A percentile compares a stretch with the other conserved stretches of the same genome.
These are phyloP conservation scores for Paratinospora sagittata DNA, from an alignment of 164 flowering plant genomes.

Conservation along the genomic window DNA sequence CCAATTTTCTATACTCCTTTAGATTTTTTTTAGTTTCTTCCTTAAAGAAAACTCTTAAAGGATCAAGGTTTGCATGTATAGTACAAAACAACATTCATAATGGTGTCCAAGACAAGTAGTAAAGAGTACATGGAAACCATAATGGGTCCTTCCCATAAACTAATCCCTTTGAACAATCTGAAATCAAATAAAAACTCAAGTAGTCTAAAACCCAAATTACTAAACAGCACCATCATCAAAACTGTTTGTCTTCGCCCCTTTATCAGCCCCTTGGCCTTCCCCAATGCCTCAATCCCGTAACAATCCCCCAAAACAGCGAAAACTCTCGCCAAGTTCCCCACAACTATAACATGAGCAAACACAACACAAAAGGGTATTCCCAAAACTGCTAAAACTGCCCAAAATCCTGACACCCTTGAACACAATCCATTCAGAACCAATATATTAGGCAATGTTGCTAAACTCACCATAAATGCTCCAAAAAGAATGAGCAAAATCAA, in stretches of 20 bases:
- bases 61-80: slow-evolving; percentile 24
- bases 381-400: slow-evolving; percentile 21
- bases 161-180: slow-evolving; percentile 26
- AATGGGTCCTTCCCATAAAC: slow-evolving; percentile 30
- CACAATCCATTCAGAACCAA: slow-evolving; percentile 16
- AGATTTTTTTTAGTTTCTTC: too few relatives aligned
- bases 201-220: slow-evolving; percentile 25
- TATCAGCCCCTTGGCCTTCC: slow-evolving; percentile 26
- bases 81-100: slow-evolving; percentile 36
- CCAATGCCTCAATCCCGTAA: slow-evolving; percentile 25
- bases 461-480: slow-evolving; percentile 19
- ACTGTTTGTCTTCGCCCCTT: slow-evolving; percentile 28
- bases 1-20: too few relatives aligned
- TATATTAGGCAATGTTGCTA: slow-evolving; percentile 19
- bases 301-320: slow-evolving; percentile 28
- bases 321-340: slow-evolving; percentile 33
- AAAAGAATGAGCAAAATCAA: slow-evolving; percentile 21
- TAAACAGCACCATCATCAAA: slow-evolving; percentile 27
- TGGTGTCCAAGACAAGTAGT: slow-evolving; percentile 33
- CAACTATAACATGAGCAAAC: slow-evolving; percentile 34
- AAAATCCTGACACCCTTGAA: slow-evolving; percentile 17
- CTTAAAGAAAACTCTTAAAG: not conserved
- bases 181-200: slow-evolving; percentile 33
- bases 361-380: slow-evolving; percentile 29
- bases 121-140: slow-evolving; percentile 37